Base-by-base conservation (phyloP, 805 yeast species). In the Candida glaebosa region DNA sequence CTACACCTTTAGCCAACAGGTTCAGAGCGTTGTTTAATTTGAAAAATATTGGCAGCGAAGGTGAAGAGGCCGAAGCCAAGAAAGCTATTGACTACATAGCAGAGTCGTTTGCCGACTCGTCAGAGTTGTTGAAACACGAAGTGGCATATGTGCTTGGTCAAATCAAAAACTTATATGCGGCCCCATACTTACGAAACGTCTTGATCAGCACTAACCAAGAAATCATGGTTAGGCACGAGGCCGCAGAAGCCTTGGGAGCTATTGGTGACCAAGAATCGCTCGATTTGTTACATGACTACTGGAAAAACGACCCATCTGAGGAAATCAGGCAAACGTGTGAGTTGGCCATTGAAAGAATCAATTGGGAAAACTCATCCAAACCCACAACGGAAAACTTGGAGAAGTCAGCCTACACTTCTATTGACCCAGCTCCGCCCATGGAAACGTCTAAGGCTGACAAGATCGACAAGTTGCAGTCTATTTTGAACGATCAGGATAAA, bases 221-320 rank as follows among this genome's bases (percentile, higher is more conserved):
- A 59, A 73, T 86, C 46, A 93, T 93, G 98, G 99, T 93, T 28
- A 84, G 99, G 64, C 99, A 93, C 63, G 99, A 93, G 65, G 99
- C 99, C 14, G 99, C 99, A 5, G 99, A 93, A 67, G 99, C 98
- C 33, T 73, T 93, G 41, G 99, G 99, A 47, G 99, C 99, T 34
- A 72, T 93, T 39, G 96, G 96, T 37, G 96, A 89, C 62, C 63
- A 66, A 31, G 83, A 78, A 4, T 84, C 95, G 10, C 62, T 93
- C 42, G 77, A 71, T 1, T 60, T 89, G 37, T 76, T 93, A 52
- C 66, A 77, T 47, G 68, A 81, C 40, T 88, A 82, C 63, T 73
- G 65, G 52, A 63, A 69, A 46, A 76, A 82, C 38, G 98, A 95
- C 58, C 93, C 95, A 14, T 65, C 81, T 40, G 72, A 87, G 49